Evolutionary conservation across 768 basidiomycete species (phyloP).

Genomic region (Tricholoma flavovirens): DNA sequence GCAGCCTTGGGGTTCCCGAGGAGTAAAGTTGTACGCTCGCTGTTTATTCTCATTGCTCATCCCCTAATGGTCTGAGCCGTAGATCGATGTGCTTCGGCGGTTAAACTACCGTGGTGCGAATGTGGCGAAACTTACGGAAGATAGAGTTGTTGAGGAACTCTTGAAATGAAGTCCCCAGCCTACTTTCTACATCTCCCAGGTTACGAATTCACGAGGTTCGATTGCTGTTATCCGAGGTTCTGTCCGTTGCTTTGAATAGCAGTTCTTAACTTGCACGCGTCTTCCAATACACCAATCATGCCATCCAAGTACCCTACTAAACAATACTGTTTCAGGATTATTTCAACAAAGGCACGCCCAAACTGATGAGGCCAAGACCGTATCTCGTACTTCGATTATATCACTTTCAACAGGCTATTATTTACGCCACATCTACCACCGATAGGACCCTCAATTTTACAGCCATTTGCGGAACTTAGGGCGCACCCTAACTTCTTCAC

Average conservation of each 20-base stretch:
- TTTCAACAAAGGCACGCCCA: not conserved
- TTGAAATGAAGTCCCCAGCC: constrained; percentile 41
- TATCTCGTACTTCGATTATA: no score
- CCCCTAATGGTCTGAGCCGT: constrained; percentile 1
- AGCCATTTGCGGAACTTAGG: no score
- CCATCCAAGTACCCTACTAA: not conserved
- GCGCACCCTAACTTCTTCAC: no score
- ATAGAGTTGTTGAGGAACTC: constrained; percentile 81
- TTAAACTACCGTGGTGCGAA: constrained; percentile 85
- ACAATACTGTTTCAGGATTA: not conserved
- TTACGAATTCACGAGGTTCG: not conserved
- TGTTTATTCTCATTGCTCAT: constrained; percentile 1
- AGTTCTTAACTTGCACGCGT: not conserved
- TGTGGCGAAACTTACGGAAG: constrained; percentile 73
- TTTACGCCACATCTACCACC: no score
- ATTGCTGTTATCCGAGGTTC: not conserved
- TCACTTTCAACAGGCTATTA: no score
- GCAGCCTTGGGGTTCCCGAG: constrained; percentile 78
- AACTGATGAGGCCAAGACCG: no score
- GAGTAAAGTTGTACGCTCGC: constrained; percentile 68
- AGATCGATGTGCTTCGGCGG: constrained; percentile 87
- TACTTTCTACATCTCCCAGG: not conserved
- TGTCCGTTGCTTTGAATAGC: not conserved
- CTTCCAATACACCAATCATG: not conserved
- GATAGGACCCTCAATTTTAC: no score